Conservation (phyloP, 1,284 basidiomycete species). For the Coniophora puteana region DNA sequence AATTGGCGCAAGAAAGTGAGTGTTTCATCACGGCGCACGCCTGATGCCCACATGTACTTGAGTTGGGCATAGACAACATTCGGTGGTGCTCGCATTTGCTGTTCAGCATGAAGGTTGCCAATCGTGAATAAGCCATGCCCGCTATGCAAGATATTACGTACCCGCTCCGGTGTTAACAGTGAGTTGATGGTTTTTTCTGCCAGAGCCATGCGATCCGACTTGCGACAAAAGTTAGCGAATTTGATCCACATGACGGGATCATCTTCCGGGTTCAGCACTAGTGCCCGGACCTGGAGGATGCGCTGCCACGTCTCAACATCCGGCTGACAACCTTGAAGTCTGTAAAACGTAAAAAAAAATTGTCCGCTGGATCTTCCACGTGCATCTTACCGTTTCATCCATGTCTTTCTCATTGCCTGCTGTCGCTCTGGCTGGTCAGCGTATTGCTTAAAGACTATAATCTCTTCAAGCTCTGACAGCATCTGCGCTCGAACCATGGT, state of each 20-base stretch:
- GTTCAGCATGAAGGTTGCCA: constrained; percentile 35
- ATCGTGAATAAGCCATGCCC: constrained; percentile 9
- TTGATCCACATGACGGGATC: constrained; percentile 98
- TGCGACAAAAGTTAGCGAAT: constrained; percentile 86
- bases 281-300: constrained; percentile 92
- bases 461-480: constrained; percentile 98
- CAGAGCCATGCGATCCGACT: constrained; percentile 81
- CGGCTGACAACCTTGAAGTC: constrained; percentile 93
- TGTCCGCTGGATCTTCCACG: not conserved
- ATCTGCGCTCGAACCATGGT: constrained; percentile 98
- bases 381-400: constrained; percentile 83
- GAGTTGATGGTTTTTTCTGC: constrained; percentile 98
- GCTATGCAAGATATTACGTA: constrained; percentile 27
- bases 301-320: constrained; percentile 99
- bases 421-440: constrained; percentile 94
- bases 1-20: constrained; percentile 87
- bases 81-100: constrained; percentile 82
- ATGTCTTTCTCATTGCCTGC: constrained; percentile 82
- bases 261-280: constrained; percentile 92
- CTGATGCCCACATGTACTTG: constrained; percentile 96
- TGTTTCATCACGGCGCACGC: constrained; percentile 75
- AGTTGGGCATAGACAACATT: constrained; percentile 97
- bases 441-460: constrained; percentile 93
- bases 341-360: constrained; percentile 25
- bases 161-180: constrained; percentile 67